Evolutionary conservation across 2,329 filamentous ascomycete genomes (phyloP), one percentile per base, ranked within the genome.

Genomic region (Arthrobotrys iridis): DNA sequence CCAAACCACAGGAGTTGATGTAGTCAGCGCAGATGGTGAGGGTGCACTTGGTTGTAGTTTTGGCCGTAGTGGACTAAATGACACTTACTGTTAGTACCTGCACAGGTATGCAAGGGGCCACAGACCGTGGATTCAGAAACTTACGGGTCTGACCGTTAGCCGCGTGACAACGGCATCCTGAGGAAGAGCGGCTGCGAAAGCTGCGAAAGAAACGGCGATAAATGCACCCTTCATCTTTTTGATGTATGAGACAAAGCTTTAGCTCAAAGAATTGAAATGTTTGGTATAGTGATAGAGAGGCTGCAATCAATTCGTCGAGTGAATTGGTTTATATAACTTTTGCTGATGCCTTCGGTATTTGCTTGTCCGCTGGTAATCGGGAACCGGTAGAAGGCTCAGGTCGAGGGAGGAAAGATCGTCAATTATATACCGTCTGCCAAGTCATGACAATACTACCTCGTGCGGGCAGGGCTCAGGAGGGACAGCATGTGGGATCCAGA

Each of bases 391-490:
- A 60, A 66, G 11, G 24, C 15, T 45, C 15, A 11, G 41, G 30
- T 64, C 58, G 8, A 48, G 58, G 40, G 52, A 67, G 70, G 41
- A 74, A 58, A 18, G 70, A 74, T 74, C 70, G 55, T 45, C 70
- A 28, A 63, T 46, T 67, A 74, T 67, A 74, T 74, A 65, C 60
- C 52, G 52, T 62, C 60, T 59, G 70, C 70, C 70, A 74, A 74
- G 70, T 66, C 52, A 74, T 57, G 62, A 55, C 60, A 60, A 73
- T 73, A 52, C 59, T 46, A 73, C 68, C 40, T 60, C 40, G 45
- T 60, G 50, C n/a, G 30, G 26, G 30, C 50, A 55, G 65, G 55
- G 55, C 52, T 13, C 43, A 37, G 45, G 41, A 60, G 41, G 41
- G 30, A 33, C 35, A 18, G 8, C 62, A 15, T 46, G 18, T 52